These are phyloP conservation scores for Rhodamnia argentea DNA, from an alignment of 345 rosid genomes.

Conservation along the genomic window DNA sequence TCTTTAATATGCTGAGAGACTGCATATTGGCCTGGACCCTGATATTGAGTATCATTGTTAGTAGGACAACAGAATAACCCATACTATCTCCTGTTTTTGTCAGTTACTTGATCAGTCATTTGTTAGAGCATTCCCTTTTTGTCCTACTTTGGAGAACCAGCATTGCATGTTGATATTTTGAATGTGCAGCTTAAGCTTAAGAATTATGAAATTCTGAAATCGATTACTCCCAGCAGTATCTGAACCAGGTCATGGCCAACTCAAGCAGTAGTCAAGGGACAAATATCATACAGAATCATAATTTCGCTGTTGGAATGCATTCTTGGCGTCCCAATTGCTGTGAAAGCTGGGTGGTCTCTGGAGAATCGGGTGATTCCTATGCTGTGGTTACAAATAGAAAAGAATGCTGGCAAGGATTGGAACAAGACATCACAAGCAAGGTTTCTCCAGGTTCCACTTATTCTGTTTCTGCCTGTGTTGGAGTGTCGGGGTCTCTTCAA, in stretches of 20 bases:
- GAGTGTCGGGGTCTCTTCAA: conserved; percentile 52
- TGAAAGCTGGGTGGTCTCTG: conserved; percentile 46
- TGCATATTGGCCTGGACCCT: background rate
- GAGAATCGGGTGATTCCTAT: conserved; percentile 27
- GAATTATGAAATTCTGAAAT: background rate
- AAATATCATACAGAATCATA: conserved; percentile 56
- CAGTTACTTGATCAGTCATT: background rate
- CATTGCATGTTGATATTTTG: background rate
- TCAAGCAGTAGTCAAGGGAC: conserved; percentile 2
- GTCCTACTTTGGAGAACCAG: background rate
- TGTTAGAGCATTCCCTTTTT: background rate
- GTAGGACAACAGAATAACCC: background rate
- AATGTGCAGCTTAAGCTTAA: background rate
- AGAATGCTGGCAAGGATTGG: conserved; percentile 91
- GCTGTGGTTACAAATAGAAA: conserved; percentile 77
- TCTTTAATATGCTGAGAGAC: background rate
- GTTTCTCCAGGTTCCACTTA: conserved; percentile 48
- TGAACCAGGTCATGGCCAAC: conserved; percentile 15
- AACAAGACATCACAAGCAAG: conserved; percentile 71
- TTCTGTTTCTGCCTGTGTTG: conserved; percentile 61
- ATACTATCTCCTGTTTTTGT: background rate
- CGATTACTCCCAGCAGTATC: conserved; percentile 4
- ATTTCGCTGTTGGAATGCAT: conserved; percentile 63
- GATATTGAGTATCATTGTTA: background rate
- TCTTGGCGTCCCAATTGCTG: conserved; percentile 78